These are phyloP conservation scores for Trichoderma asperelloides DNA, from an alignment of 495 filamentous ascomycete species.

Conservation along the genomic window DNA sequence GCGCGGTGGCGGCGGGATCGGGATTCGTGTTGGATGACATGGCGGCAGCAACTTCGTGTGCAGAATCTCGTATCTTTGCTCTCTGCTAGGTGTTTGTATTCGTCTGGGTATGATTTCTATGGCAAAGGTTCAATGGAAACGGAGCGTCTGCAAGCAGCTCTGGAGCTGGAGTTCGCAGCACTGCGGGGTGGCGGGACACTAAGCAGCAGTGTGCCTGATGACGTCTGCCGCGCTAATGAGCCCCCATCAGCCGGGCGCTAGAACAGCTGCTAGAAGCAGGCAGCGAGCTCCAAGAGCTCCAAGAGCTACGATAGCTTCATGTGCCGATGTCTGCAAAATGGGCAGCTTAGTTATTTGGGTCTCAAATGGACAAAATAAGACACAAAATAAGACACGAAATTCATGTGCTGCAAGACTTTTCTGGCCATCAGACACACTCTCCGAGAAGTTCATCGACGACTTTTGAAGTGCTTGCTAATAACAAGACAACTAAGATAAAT, in stretches of 20 bases:
- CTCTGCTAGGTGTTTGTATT: no score
- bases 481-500: not conserved
- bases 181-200: not conserved
- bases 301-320: not conserved
- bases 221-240: not conserved
- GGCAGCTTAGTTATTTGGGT: no score
- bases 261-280: not conserved
- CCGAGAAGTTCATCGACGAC: no score
- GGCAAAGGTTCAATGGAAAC: not conserved
- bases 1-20: conserved; percentile 23
- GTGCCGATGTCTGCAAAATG: not conserved
- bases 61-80: no score
- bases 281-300: not conserved
- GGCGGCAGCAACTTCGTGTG: not conserved
- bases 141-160: not conserved
- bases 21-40: conserved; percentile 10
- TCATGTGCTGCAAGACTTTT: no score
- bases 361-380: no score
- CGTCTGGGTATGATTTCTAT: not conserved
- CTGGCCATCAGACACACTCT: no score
- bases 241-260: not conserved
- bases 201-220: not conserved
- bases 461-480: not conserved
- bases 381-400: no score
- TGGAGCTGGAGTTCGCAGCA: not conserved